These are phyloP conservation scores for Tricholoma hemisulphureum DNA, from an alignment of 768 basidiomycete species.

Conservation along the genomic window DNA sequence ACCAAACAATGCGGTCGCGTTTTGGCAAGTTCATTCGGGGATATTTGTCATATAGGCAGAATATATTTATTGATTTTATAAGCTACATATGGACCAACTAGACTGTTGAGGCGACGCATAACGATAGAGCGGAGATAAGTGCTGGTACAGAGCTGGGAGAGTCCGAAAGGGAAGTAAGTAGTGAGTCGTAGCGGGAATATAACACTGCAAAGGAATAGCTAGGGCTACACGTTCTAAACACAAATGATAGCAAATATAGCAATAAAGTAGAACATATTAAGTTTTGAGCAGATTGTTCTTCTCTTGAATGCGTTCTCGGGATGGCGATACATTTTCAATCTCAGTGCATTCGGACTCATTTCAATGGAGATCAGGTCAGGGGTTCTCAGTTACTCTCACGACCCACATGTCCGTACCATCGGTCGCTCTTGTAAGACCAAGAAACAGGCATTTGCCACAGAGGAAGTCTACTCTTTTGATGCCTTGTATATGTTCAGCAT, in stretches of 20 bases:
- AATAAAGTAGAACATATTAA: not conserved
- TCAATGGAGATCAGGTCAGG: not conserved
- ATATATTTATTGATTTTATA: too few relatives aligned
- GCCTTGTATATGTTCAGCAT: slow-evolving; percentile 9
- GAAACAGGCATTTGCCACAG: slow-evolving; percentile 9
- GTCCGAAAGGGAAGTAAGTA: too few relatives aligned
- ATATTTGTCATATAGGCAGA: too few relatives aligned
- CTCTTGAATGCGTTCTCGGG: not conserved
- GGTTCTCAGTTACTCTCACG: not conserved
- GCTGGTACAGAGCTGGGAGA: too few relatives aligned
- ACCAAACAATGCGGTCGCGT: too few relatives aligned
- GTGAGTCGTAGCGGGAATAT: too few relatives aligned
- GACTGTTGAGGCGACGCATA: too few relatives aligned
- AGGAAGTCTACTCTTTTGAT: slow-evolving; percentile 18
- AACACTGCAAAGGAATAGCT: not conserved
- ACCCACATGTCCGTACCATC: slow-evolving; percentile 17
- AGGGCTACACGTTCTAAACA: not conserved
- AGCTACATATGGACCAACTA: too few relatives aligned
- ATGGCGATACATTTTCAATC: not conserved
- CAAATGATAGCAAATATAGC: not conserved
- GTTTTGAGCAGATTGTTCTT: not conserved
- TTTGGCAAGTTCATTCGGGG: too few relatives aligned
- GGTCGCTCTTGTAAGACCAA: slow-evolving; percentile 15
- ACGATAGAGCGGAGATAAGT: too few relatives aligned
- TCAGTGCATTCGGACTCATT: not conserved